Evolutionary conservation across 2,329 filamentous ascomycete species (phyloP).

Genomic region (Endocalyx cinctus): DNA sequence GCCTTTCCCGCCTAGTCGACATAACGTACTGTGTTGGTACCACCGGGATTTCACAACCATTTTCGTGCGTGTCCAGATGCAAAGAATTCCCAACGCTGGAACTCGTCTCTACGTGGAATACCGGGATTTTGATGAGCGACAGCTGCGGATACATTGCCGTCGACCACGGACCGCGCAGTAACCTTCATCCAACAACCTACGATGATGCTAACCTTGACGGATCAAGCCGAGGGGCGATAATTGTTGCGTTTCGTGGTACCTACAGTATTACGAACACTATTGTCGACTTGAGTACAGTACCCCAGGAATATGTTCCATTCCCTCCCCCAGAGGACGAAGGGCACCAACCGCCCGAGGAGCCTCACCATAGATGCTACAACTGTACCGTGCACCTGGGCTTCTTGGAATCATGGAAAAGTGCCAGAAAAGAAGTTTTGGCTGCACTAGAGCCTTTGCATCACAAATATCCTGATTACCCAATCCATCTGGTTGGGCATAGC

Average conservation of each 20-base stretch:
- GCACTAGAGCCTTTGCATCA: conserved; percentile 55
- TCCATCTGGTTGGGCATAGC: conserved; percentile 84
- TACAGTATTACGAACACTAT: conserved; percentile 92
- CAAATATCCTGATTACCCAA: conserved; percentile 63
- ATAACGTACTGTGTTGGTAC: conserved; percentile 90
- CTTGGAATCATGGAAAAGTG: conserved; percentile 75
- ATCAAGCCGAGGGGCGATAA: conserved; percentile 44
- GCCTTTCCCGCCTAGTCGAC: conserved; percentile 85
- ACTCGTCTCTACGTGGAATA: conserved; percentile 83
- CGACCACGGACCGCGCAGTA: conserved; percentile 52
- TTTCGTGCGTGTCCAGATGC: conserved; percentile 80
- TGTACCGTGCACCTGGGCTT: conserved; percentile 95
- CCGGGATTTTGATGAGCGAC: conserved; percentile 78
- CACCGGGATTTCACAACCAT: conserved; percentile 77
- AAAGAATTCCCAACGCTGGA: conserved; percentile 76
- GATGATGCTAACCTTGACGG: not conserved
- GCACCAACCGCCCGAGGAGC: conserved; percentile 27
- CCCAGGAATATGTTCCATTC: conserved; percentile 88
- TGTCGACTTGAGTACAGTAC: conserved; percentile 81
- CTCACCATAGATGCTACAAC: conserved; percentile 64
- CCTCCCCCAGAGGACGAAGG: conserved; percentile 49
- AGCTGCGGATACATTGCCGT: conserved; percentile 91
- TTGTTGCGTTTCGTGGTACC: conserved; percentile 89
- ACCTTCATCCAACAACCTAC: not conserved
- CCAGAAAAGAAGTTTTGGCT: conserved; percentile 64